phyloP scores from a whole-genome alignment of 2,329 filamentous ascomycete genomes.

The Blastomyces parvus region DNA sequence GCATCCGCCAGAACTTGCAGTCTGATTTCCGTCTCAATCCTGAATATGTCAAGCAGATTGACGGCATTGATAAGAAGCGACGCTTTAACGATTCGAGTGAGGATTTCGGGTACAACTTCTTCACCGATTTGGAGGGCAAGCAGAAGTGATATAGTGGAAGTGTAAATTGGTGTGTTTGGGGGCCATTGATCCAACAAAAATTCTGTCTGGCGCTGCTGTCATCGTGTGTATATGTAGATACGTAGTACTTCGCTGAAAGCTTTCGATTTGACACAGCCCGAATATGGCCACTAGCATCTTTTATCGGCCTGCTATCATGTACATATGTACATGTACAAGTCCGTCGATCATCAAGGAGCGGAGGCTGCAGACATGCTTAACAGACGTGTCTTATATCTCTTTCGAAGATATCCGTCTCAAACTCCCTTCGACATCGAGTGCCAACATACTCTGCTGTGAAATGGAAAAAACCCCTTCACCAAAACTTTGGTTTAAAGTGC shows the following conservation, averaged over 20 bases:
- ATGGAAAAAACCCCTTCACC: not conserved
- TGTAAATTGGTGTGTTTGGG: not conserved
- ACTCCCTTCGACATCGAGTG: no score
- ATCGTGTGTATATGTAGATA: not conserved
- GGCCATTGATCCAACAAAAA: not conserved
- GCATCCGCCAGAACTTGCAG: conserved; percentile 38
- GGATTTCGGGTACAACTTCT: conserved; percentile 51
- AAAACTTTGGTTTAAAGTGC: conserved; percentile 8
- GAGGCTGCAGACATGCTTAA: not conserved
- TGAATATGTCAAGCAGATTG: conserved; percentile 50
- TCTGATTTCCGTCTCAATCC: conserved; percentile 50
- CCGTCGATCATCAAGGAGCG: not conserved
- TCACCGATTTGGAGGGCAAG: conserved; percentile 50
- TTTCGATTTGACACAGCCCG: not conserved
- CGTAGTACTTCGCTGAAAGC: not conserved
- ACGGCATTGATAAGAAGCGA: conserved; percentile 49
- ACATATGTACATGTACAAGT: not conserved
- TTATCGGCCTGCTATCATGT: not conserved
- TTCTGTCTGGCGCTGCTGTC: not conserved
- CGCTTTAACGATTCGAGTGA: conserved; percentile 52
- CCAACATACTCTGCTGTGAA: not conserved
- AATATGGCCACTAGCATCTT: not conserved
- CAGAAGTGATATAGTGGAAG: conserved; percentile 18
- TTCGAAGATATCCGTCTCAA: not conserved
- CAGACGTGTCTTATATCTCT: not conserved